These are phyloP conservation scores for Pontederia crassipes DNA, from an alignment of 176 grass and related monocot species.

Conservation along the genomic window DNA sequence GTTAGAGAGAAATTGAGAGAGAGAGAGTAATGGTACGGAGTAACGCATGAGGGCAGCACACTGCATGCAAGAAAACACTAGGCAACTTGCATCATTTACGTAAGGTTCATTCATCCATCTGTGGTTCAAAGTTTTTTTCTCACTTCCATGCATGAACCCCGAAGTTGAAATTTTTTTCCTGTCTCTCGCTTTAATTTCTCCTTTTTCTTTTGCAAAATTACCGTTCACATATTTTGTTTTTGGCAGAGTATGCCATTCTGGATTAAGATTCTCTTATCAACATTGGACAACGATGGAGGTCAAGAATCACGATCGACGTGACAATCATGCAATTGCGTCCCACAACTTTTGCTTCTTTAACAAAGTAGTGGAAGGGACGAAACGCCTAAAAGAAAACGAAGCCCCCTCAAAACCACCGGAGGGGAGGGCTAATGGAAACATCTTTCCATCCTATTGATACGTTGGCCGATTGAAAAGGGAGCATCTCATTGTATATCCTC, in stretches of 20 bases:
- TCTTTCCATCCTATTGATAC: not conserved
- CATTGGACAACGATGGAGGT: not conserved
- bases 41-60: no score
- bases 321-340: slow-evolving; percentile 2
- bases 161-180: no score
- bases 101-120: no score
- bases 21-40: no score
- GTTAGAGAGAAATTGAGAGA: no score
- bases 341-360: slow-evolving; percentile 9
- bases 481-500: not conserved
- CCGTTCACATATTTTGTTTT: not conserved
- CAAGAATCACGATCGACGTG: not conserved
- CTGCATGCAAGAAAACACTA: no score
- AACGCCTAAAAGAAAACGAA: not conserved
- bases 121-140: no score
- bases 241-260: not conserved
- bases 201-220: not conserved
- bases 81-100: no score
- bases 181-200: not conserved
- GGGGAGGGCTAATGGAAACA: not conserved
- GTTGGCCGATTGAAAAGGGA: slow-evolving; percentile 4
- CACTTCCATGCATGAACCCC: no score
- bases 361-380: slow-evolving; percentile 8
- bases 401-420: not conserved
- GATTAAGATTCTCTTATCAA: slow-evolving; percentile 4